Base-by-base conservation (phyloP, 2,329 filamentous ascomycete genomes). In the Coleophoma eucalyptorum region DNA sequence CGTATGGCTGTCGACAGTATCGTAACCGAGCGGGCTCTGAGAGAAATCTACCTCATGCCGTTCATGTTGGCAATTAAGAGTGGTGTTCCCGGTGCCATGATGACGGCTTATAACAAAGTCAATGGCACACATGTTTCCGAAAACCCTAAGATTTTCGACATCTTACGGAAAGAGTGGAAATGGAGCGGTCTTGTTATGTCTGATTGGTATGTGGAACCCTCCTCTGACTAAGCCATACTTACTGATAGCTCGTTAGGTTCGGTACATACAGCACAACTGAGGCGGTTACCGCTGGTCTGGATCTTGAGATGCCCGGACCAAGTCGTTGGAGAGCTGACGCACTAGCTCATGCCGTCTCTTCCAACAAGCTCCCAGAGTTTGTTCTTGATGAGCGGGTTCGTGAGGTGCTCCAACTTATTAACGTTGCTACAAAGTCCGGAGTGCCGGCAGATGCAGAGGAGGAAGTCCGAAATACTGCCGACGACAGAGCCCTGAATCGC, bases 21-120 rank as follows among this genome's bases (percentile, higher is more conserved):
- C 43, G 65, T 83, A 32, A 80, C 78, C 0, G 73, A 79, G 57
- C 72, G 80, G 20, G 78, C 79, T 11, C 66, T 83, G 51, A 74
- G 80, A 33, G 80, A 83, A 68, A 77, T 83, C 42, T 83, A 83
- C 56, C 65, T 78, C 7, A 68, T 81, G 46, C 78, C 80, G 1
- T 83, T 83, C 62, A 69, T 83, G 40, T 73, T 75, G 5, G 73
- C 81, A 18, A 70, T 76, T 20, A 75, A 80, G 40, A 44, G 20
- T 55, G 65, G 75, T 2, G 65, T 72, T 32, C 79, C 79, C 0
- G 75, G 69, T 4, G 74, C 77, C 15, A 73, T 83, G 56, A 83
- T 83, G 80, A 81, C 79, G 7, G 75, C 71, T 13, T 83, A 83
- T 59, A 83, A 81, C 51, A 78, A 79, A 43, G 71, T 83, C 51